Evolutionary conservation across 805 yeast genomes (phyloP).

Genomic region (Candida dendrica): DNA sequence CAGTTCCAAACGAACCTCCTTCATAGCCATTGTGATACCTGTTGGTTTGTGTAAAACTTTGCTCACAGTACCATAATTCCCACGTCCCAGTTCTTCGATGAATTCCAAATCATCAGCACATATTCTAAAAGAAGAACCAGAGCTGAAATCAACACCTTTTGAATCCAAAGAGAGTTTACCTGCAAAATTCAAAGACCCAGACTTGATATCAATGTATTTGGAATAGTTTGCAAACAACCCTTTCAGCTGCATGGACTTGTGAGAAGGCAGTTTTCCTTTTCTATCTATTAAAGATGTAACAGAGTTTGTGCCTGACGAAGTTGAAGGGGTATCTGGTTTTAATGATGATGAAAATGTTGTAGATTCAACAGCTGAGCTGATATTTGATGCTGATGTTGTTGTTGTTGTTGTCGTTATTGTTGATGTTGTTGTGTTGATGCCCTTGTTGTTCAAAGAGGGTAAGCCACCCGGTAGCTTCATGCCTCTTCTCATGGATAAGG

Average conservation of each 20-base stretch:
- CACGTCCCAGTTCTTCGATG: slow-evolving; percentile 86
- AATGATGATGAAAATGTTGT: neutral
- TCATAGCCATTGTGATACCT: slow-evolving; percentile 92
- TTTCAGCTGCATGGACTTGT: slow-evolving; percentile 25
- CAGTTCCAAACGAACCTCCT: slow-evolving; percentile 86
- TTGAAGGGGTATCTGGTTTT: neutral
- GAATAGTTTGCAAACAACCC: slow-evolving; percentile 80
- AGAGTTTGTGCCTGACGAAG: slow-evolving; percentile 4
- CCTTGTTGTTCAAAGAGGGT: slow-evolving; percentile 36
- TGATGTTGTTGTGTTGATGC: slow-evolving; percentile 7
- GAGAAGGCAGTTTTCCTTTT: slow-evolving; percentile 16
- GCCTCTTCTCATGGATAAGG: slow-evolving; percentile 79
- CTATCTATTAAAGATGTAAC: slow-evolving; percentile 18
- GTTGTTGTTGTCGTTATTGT: slow-evolving; percentile 14
- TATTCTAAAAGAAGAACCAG: slow-evolving; percentile 82
- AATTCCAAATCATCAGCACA: slow-evolving; percentile 78
- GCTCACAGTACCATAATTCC: slow-evolving; percentile 93
- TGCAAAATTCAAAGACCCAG: slow-evolving; percentile 85
- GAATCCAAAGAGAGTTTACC: slow-evolving; percentile 92
- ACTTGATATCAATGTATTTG: slow-evolving; percentile 82
- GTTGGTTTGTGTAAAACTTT: slow-evolving; percentile 93
- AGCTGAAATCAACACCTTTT: slow-evolving; percentile 83
- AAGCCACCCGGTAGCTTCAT: slow-evolving; percentile 79
- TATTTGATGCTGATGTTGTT: slow-evolving; percentile 6
- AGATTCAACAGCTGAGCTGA: neutral